phyloP scores from a whole-genome alignment of 192 early-diverging fungal genomes.

The Funneliformis mosseae region DNA sequence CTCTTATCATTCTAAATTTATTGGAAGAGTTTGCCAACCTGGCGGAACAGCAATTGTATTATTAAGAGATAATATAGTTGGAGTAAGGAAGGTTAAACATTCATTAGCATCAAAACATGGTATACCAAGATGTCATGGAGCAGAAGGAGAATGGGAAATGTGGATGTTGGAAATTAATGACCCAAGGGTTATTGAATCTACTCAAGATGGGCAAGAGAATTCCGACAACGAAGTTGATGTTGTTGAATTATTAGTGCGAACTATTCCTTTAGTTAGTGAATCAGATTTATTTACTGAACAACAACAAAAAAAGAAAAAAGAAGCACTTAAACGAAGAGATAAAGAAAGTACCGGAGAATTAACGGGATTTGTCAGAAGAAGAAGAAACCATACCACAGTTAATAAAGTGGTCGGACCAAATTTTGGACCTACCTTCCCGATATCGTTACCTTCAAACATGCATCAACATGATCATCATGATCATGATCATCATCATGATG shows the following conservation, averaged over 20 bases:
- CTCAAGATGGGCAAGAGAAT: not conserved
- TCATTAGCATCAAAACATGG: not conserved
- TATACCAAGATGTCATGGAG: not conserved
- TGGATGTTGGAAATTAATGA: conserved; percentile 29
- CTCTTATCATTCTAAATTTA: conserved; percentile 25
- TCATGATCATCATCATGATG: not conserved
- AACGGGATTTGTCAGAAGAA: conserved; percentile 9
- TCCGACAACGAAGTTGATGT: not conserved
- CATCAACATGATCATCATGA: not conserved
- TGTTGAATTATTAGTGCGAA: conserved; percentile 1
- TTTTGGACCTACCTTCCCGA: not conserved
- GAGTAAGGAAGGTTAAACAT: conserved; percentile 5
- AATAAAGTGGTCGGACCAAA: not conserved
- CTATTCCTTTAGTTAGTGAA: conserved; percentile 24
- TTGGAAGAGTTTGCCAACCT: conserved; percentile 15
- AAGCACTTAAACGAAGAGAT: not conserved
- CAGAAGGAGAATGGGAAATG: conserved; percentile 34
- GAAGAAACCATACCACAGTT: not conserved
- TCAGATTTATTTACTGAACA: conserved; percentile 9
- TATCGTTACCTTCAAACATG: not conserved
- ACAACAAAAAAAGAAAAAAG: conserved; percentile 12
- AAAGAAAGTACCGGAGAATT: not conserved
- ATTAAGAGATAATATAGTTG: conserved; percentile 18
- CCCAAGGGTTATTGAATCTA: not conserved
- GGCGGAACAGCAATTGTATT: conserved; percentile 29